Conservation (phyloP, 1,284 basidiomycete species). For the Puccinia horiana region DNA sequence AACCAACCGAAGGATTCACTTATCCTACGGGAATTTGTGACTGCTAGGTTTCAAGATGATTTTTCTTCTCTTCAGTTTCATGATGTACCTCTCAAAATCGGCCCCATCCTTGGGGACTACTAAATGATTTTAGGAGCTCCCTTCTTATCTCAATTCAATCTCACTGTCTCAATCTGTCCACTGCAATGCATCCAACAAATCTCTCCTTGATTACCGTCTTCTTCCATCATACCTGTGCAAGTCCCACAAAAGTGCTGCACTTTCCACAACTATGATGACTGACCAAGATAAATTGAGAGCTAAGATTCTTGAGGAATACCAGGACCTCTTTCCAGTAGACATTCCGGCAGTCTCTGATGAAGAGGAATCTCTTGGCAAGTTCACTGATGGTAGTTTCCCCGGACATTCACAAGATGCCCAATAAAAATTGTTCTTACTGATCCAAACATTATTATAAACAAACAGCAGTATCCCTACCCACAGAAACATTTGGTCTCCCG, state of each 20-base stretch:
- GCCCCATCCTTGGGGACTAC: background rate
- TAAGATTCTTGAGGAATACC: background rate
- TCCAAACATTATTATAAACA: background rate
- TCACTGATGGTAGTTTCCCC: background rate
- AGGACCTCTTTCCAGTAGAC: background rate
- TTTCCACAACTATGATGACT: background rate
- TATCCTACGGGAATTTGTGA: background rate
- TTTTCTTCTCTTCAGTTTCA: background rate
- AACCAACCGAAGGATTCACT: background rate
- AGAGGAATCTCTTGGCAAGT: background rate
- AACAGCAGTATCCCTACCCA: slow-evolving; percentile 8
- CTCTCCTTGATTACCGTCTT: background rate
- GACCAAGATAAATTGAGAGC: background rate
- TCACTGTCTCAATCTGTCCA: background rate
- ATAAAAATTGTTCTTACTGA: background rate
- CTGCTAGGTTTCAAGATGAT: too few species aligned
- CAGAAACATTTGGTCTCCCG: background rate
- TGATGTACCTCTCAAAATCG: background rate
- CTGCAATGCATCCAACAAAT: background rate
- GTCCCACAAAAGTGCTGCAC: background rate
- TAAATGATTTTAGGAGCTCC: background rate
- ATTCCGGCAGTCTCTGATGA: too few species aligned
- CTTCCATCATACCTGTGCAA: background rate
- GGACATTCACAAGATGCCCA: background rate
- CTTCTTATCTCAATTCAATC: background rate